Conservation (phyloP, 129 eudicot genomes). For the Heracleum sosnowskyi region DNA sequence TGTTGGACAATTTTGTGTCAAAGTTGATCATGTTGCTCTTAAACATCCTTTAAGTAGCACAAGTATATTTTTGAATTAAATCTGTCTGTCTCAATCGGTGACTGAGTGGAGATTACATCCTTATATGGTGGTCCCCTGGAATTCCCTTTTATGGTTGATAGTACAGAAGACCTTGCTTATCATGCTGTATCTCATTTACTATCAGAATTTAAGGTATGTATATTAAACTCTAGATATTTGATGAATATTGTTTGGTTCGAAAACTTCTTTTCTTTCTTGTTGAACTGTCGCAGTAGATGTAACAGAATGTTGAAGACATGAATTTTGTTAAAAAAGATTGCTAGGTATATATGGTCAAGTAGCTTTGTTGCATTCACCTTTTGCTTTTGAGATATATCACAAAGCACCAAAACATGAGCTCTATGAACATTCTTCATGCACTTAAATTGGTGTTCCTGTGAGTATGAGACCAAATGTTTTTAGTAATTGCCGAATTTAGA, state of each 20-base stretch:
- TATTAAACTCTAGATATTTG: neutral
- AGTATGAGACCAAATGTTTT: neutral
- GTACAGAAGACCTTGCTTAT: slow-evolving; percentile 93
- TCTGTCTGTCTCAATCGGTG: neutral
- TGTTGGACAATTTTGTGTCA: slow-evolving; percentile 1
- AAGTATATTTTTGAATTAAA: neutral
- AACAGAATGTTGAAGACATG: too few species aligned
- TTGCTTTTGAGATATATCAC: neutral
- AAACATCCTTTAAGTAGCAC: neutral
- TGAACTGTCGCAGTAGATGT: neutral
- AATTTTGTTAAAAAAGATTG: too few species aligned
- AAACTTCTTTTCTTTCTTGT: neutral
- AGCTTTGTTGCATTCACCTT: neutral
- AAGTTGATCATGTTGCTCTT: neutral
- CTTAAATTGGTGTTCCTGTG: neutral
- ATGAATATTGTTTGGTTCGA: neutral
- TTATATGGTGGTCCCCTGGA: slow-evolving; percentile 95
- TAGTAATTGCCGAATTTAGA: too few species aligned
- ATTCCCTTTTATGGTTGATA: slow-evolving; percentile 84
- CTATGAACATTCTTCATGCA: slow-evolving; percentile 2
- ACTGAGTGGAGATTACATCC: slow-evolving; percentile 68
- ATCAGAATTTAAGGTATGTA: slow-evolving; percentile 53
- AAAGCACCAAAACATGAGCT: neutral
- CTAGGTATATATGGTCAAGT: too few species aligned
- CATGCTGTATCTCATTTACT: slow-evolving; percentile 71